These are phyloP conservation scores for Dovyalis caffra DNA, from an alignment of 345 rosid genomes.

Conservation along the genomic window DNA sequence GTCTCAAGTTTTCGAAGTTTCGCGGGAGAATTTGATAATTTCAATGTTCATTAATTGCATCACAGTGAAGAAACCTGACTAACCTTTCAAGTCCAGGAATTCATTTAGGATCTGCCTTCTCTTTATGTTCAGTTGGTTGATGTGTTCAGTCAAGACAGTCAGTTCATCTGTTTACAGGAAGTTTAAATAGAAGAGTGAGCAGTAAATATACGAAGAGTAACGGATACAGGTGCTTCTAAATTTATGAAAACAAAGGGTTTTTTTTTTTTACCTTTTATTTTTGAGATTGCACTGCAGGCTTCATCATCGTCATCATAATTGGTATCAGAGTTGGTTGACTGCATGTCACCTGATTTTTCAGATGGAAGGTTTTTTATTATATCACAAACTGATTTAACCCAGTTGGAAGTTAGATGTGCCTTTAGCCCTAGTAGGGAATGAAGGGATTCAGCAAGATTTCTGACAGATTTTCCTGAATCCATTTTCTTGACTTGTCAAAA, in stretches of 20 bases:
- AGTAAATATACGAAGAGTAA: not conserved
- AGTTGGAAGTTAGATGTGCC: constrained; percentile 50
- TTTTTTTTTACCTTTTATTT: constrained; percentile 36
- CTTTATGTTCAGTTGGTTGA: constrained; percentile 48
- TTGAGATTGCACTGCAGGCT: constrained; percentile 29
- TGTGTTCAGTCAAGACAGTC: constrained; percentile 31
- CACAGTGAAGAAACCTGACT: constrained; percentile 1
- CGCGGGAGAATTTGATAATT: not conserved
- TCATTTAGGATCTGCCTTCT: constrained; percentile 70
- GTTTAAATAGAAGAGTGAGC: constrained; percentile 2
- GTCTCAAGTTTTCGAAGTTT: not conserved
- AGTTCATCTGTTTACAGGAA: constrained; percentile 48
- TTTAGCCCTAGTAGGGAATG: constrained; percentile 67
- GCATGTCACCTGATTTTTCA: constrained; percentile 9
- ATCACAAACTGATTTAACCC: constrained; percentile 63
- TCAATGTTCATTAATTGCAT: not conserved
- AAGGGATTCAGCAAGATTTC: constrained; percentile 48
- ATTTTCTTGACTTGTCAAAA: constrained; percentile 5
- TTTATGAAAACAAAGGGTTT: too few species aligned
- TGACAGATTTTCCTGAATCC: constrained; percentile 38
- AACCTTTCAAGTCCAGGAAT: constrained; percentile 76
- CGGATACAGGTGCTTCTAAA: not conserved
- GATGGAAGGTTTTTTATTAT: constrained; percentile 36
- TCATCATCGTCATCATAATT: constrained; percentile 28
- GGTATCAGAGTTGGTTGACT: not conserved